These are phyloP conservation scores for Kazachstania taianensis DNA, from an alignment of 805 yeast genomes.

Conservation along the genomic window DNA sequence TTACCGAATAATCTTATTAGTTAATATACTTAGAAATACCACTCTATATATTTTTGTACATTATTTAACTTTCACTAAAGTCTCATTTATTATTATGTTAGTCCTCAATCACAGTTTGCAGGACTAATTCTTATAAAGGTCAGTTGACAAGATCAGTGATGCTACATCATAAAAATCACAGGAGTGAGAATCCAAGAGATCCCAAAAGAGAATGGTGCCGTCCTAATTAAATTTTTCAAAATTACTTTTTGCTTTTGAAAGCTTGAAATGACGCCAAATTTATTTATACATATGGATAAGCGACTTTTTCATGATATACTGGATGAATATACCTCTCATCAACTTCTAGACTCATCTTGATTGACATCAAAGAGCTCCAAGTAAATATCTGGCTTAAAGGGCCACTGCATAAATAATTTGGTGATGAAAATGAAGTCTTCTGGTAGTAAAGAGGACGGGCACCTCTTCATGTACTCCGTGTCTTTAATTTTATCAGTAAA, in stretches of 20 bases:
- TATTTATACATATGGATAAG: too few relatives aligned
- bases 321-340: background rate
- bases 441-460: constrained; percentile 38
- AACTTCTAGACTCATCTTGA: background rate
- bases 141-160: too few relatives aligned
- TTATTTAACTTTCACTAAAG: background rate
- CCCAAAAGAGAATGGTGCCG: too few relatives aligned
- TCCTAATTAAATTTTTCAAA: too few relatives aligned
- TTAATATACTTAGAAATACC: background rate
- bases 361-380: constrained; percentile 3
- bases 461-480: constrained; percentile 33
- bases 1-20: constrained; percentile 1
- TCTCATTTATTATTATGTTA: too few relatives aligned
- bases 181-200: too few relatives aligned
- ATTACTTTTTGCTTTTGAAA: too few relatives aligned
- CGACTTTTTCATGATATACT: too few relatives aligned
- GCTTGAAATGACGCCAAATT: too few relatives aligned
- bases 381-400: constrained; percentile 59
- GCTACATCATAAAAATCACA: too few relatives aligned
- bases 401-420: constrained; percentile 58
- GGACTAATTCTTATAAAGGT: too few relatives aligned
- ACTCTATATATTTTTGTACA: background rate
- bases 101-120: too few relatives aligned
- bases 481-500: constrained; percentile 28
- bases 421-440: constrained; percentile 48